Evolutionary conservation across 345 rosid species (phyloP), one percentile per base, ranked within the genome.

Genomic region (Pistacia atlantica): DNA sequence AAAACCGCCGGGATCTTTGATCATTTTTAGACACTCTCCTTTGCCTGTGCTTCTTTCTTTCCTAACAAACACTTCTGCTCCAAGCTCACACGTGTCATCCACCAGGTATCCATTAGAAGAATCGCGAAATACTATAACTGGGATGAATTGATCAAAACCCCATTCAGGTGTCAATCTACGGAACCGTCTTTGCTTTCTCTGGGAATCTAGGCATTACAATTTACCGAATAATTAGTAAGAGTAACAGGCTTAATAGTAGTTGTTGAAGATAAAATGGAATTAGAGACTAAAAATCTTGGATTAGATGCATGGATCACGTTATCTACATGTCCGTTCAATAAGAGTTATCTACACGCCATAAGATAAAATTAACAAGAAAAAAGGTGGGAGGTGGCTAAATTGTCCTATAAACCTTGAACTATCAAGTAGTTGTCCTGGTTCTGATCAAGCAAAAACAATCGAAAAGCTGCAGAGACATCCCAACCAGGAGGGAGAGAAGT

Each of bases 401-500:
- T 31, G 33, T 1, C 33, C 33, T 42, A 42, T 1, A 5, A 10
- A 81, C 91, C 91, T 78, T 82, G 86, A 74, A 80, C 46, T 69
- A 75, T 58, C 62, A 61, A 63, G 83, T 84, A 79, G 61, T 69
- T 80, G 69, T 76, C 81, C 22, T 72, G 75, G 80, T 71, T 77
- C 80, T 86, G 89, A 69, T 88, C 86, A 45, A 84, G 86, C 77
- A 89, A 75, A 70, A 83, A 89, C 73, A 92, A 42, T 33, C 91
- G 83, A 78, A 85, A 65, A 79, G 75, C 75, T 1, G 86, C 87
- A 17, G 64, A 79, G 74, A 86, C 86, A 81, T 90, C 90, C 89
- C 89, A 88, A n/a, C 83, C 85, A 22, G 72, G 80, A 69, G 74
- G 61, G 25, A 89, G 63, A 3, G 89, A 86, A 62, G 65, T 79